Evolutionary conservation across 2,329 filamentous ascomycete genomes (phyloP), one percentile per base, ranked within the genome.

Genomic region (Cordyceps militaris): DNA sequence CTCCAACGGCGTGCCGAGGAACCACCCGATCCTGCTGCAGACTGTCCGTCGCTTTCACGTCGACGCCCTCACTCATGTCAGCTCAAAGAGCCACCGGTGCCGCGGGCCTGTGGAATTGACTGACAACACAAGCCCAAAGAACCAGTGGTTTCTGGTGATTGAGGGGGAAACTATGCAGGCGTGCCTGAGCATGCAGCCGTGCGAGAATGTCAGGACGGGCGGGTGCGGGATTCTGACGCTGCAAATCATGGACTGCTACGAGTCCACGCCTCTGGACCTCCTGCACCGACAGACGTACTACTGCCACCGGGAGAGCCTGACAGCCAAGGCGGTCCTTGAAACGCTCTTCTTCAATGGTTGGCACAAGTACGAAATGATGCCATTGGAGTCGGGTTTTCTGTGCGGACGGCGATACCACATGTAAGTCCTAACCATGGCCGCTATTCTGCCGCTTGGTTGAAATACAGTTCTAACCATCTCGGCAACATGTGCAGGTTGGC

Each of bases 91-190:
- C 7, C 16, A 13, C 19, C 9, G 14, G 21, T 9, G 6, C 14
- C 9, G 24, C 10, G 36, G 7, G 9, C 7, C n/a, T 5, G n/a
- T 13, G 4, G 19, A 24, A 7, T 14, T 10, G 13, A 8, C 3
- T 19, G 4, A 34, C 26, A 13, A n/a, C n/a, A n/a, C 9, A 6
- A n/a, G 19, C 4, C 40, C 52, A 1, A 48, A 32, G 11, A 56
- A 56, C 40, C 53, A 56, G 32, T 56, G 53, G 53, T 56, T 56
- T 13, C 21, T 56, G 9, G 34, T 56, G 14, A 40, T 56, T 19
- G 53, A 48, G 43, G 24, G 30, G 5, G 32, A 48, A 4, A 19
- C 4, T 32, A 3, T 40, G 53, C 53, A 56, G 43, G 53, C 53
- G 10, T 56, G 43, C 21, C 24, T 48, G 9, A 56, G 53, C 24